Base-by-base conservation (phyloP, 2,329 filamentous ascomycete genomes). In the Aspergillus sp. region DNA sequence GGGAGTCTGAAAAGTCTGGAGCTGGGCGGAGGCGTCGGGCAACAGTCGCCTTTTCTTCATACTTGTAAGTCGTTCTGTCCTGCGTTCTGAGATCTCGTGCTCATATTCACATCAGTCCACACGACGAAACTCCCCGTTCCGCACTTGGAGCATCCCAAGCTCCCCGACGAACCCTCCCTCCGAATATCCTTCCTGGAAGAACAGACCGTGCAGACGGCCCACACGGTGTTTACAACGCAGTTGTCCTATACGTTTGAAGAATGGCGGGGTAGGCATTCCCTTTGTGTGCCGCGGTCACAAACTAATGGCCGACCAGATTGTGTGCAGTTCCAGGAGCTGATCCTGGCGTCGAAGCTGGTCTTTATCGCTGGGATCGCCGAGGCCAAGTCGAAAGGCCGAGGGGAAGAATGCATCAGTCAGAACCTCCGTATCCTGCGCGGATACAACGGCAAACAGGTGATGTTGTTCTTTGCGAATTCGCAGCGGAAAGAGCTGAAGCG, bases 381-480 rank as follows among this genome's bases (percentile, higher is more conserved):
- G 50, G 72, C 71, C 40, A 73, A 72, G 43, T 74, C 72, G 41
- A 75, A 74, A 53, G 73, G 73, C 8, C 70, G 73, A 7, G 73
- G 73, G 0, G 73, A 75, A 52, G 73, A 75, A 62, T 74, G 72
- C 49, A 74, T 75, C 60, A 74, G 71, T 46, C 73, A 75, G 56
- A 75, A 75, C 50, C 52, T 75, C 14, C 70, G 73, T 4, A 65
- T 75, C 8, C 60, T 75, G 3, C 69, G 68, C 1, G 68, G 66
- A 1, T 54, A 58, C 2, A 73, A 69, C 20, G 69, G 69, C 32
- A 66, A 63, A 50, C 63, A 67, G 13, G 65, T 69, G 1, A 65
- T 75, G 45, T 33, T 74, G 2, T 73, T 69, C 49, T 75, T 75
- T 54, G 70, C 72, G 5, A 75, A 75, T 56, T 74, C 72, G 0